These are phyloP conservation scores for Chenopodium suecicum DNA, from an alignment of 148 eudicot species.

Conservation along the genomic window DNA sequence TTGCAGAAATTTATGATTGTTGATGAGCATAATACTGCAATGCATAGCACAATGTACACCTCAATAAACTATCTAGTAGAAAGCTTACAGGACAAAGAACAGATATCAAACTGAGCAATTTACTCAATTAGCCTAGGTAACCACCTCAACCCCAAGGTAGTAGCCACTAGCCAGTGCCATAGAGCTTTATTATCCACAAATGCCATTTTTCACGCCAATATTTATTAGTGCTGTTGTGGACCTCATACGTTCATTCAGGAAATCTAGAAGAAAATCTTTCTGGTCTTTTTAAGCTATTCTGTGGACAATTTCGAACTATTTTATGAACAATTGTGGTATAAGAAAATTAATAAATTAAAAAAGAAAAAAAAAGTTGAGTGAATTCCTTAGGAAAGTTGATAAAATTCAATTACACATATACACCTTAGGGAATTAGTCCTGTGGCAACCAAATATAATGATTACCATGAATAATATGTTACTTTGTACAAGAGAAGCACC, in stretches of 20 bases:
- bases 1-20: not conserved
- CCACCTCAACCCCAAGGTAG: not conserved
- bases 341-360: not conserved
- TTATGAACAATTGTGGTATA: not conserved
- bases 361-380: not conserved
- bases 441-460: not conserved
- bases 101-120: not conserved
- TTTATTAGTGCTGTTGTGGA: not conserved
- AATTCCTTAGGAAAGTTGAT: not conserved
- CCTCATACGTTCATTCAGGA: too few species aligned
- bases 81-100: not conserved
- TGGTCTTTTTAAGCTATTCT: not conserved
- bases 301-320: not conserved
- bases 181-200: not conserved
- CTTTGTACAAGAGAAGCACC: not conserved
- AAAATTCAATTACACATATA: not conserved
- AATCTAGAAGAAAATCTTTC: not conserved
- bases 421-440: not conserved
- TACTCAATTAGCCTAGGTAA: not conserved
- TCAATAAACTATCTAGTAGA: not conserved
- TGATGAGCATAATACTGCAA: not conserved
- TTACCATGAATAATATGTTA: too few species aligned
- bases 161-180: not conserved
- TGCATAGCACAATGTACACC: not conserved
- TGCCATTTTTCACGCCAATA: not conserved